Base-by-base conservation (phyloP, 257 asterid species). In the Solanum chiquidenum region DNA sequence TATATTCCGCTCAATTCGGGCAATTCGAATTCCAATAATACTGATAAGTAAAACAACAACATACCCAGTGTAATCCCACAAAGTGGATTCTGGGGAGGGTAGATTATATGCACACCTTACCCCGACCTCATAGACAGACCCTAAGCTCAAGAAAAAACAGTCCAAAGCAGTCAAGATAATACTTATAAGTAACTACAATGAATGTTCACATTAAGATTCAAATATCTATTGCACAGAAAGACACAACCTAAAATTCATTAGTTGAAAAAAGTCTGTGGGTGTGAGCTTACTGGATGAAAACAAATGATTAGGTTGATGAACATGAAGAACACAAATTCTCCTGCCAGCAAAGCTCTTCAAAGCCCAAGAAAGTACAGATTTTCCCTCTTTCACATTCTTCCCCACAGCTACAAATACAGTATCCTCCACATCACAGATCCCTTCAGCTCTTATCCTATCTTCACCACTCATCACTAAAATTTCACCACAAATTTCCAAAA, bases 341-440 rank as follows among this genome's bases (percentile, higher is more conserved):
- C 88, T 91, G 83, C 94, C 94, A 83, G 92, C 86, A 87, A 93
- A 94, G 83, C 87, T 93, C 83, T 89, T 89, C 85, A 90, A 80
- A 20, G 95, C 94, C 98, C 98, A 96, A 18, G 87, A 88, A 71
- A 95, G 89, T 89, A 91, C 27, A 86, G 94, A 91, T 88, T 94
- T 95, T 1, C 98, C 98, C 76, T 93, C 94, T 91, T 92, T 91
- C 83, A 93, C 91, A 88, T 96, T 90, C 90, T 92, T 88, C 8
- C 98, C 98, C 74, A 95, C 98, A 8, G 99, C 98, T 27, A 95
- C 98, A 89, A 90, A 93, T 9, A 95, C 58, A 34, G 92, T 77
- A 64, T 86, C 82, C 75, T 91, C 94, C 34, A 85, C 90, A 84
- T 92, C 91, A 89, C 89, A 87, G 12, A 83, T 37, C 86, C 90